phyloP scores from a whole-genome alignment of 176 grass and related monocot species.

The Oryza glumipatula region DNA sequence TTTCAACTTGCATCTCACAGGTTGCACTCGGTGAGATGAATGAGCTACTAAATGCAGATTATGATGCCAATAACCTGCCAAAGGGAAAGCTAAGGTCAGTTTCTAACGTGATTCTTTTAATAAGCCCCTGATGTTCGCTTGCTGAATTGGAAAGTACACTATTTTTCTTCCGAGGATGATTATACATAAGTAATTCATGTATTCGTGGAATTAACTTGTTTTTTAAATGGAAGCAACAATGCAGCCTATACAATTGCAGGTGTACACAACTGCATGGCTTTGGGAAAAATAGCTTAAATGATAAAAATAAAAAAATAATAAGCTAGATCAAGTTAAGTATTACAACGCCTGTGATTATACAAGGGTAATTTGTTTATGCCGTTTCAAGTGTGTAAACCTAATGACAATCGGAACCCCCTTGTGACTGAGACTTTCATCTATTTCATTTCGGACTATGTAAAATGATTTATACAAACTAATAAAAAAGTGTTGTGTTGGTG shows the following conservation, averaged over 20 bases:
- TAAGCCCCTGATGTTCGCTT: background rate
- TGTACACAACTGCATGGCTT: background rate
- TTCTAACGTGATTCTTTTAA: slow-evolving; percentile 24
- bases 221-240: background rate
- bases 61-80: slow-evolving; percentile 76
- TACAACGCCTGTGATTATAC: background rate
- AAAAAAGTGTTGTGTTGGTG: background rate
- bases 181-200: background rate
- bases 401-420: background rate
- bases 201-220: background rate
- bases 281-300: background rate
- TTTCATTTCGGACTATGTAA: background rate
- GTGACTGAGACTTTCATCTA: background rate
- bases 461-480: slow-evolving; percentile 7
- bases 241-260: no score
- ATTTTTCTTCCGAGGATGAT: background rate
- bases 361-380: background rate
- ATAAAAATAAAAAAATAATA: background rate
- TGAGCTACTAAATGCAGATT: slow-evolving; percentile 69
- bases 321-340: no score
- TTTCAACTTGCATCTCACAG: slow-evolving; percentile 42
- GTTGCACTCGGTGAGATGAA: slow-evolving; percentile 93
- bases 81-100: slow-evolving; percentile 84
- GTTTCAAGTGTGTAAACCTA: background rate
- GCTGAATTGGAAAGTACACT: background rate